phyloP scores from a whole-genome alignment of 78 protist genomes.

The Cavenderia fasciculata region DNA sequence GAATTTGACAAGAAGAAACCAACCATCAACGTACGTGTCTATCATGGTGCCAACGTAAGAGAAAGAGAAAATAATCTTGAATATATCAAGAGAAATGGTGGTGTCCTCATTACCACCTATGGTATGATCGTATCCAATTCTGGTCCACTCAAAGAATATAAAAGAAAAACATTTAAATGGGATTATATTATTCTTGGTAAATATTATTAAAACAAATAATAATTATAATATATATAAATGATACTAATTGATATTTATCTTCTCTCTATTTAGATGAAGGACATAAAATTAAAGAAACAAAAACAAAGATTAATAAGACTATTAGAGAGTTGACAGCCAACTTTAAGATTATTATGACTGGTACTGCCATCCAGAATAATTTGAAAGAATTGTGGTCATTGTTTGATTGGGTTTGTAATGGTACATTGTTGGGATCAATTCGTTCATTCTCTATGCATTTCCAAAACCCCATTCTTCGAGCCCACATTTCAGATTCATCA shows the following conservation, averaged over 20 bases:
- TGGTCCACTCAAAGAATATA: background rate
- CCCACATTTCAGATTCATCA: constrained; percentile 17
- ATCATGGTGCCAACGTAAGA: background rate
- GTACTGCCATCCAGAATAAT: constrained; percentile 92
- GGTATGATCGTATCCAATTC: constrained; percentile 61
- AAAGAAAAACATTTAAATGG: constrained; percentile 32
- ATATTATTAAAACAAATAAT: too few relatives aligned
- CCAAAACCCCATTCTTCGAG: constrained; percentile 34
- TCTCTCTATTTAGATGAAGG: too few relatives aligned
- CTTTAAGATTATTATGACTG: constrained; percentile 81
- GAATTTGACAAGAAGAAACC: constrained; percentile 42
- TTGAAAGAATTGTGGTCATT: constrained; percentile 89
- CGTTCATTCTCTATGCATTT: constrained; percentile 13
- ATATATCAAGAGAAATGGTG: constrained; percentile 40
- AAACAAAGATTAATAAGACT: constrained; percentile 53
- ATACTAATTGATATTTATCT: too few relatives aligned
- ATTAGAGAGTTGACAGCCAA: constrained; percentile 29
- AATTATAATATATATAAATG: too few relatives aligned
- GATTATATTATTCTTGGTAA: constrained; percentile 49
- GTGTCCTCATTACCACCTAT: constrained; percentile 78
- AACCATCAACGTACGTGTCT: background rate
- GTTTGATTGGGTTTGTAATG: constrained; percentile 69
- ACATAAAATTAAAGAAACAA: constrained; percentile 67
- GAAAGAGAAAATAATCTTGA: constrained; percentile 28
- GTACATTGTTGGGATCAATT: constrained; percentile 73